Percentiles rank a stretch among this genome's conserved stretches.
Evolutionary conservation across 108 stramenopile genomes (phyloP).

Genomic region (Schizochytrium sp.): DNA sequence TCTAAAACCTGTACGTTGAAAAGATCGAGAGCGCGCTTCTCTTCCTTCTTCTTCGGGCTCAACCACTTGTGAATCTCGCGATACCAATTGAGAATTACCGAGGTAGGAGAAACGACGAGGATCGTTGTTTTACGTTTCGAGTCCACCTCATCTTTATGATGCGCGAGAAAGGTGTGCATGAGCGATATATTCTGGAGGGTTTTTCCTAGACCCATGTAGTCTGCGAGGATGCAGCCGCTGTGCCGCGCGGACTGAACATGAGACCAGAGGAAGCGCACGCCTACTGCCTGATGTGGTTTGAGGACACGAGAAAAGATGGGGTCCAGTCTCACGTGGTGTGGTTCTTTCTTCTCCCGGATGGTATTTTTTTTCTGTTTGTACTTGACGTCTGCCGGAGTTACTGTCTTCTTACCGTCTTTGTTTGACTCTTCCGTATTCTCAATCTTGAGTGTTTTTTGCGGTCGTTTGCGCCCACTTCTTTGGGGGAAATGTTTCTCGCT

Average conservation of each 20-base stretch:
- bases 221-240: conserved; percentile 16
- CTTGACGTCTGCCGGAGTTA: no score
- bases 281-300: background rate
- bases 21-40: background rate
- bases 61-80: conserved; percentile 12
- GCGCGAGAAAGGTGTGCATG: background rate
- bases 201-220: conserved; percentile 27
- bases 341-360: no score
- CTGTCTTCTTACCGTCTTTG: no score
- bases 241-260: background rate
- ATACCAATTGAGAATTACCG: background rate
- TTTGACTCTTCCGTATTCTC: no score
- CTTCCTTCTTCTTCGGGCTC: background rate
- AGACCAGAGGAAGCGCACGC: background rate
- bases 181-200: conserved; percentile 17
- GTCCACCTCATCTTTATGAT: background rate
- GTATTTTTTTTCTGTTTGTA: no score
- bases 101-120: background rate
- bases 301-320: background rate
- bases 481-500: no score
- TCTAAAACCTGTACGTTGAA: background rate
- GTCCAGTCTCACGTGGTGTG: background rate
- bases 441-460: no score
- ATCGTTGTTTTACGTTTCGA: background rate
- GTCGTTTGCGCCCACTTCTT: no score